Conservation (phyloP, 2,329 filamentous ascomycete species). For the Arthrinium phaeospermum region DNA sequence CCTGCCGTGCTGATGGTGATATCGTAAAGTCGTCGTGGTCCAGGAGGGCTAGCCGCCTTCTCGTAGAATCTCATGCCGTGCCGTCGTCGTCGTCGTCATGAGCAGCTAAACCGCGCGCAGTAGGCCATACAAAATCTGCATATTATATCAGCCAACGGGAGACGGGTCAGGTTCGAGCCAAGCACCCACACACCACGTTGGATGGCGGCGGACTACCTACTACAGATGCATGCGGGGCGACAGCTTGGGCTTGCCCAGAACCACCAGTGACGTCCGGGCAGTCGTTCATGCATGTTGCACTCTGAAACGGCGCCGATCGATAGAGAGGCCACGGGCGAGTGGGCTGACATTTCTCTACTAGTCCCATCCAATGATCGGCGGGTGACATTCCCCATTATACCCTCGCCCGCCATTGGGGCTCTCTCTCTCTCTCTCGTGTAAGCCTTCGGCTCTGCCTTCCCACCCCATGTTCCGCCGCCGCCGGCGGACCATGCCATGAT, state of each 20-base stretch:
- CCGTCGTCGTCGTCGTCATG: not conserved
- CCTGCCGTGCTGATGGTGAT: not conserved
- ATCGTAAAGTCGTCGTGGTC: not conserved
- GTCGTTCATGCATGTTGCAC: conserved; percentile 12
- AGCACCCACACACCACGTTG: conserved; percentile 2
- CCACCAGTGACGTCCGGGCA: not conserved
- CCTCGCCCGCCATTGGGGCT: not conserved
- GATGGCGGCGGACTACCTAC: not conserved
- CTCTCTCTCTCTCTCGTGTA: not conserved
- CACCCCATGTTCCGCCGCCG: not conserved
- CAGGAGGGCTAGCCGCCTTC: not conserved
- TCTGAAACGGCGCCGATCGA: not conserved
- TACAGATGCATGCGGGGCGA: not conserved
- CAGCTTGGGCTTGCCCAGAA: conserved; percentile 1
- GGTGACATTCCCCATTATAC: not conserved
- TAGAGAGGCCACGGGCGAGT: not conserved
- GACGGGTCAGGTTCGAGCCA: not conserved
- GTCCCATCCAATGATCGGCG: not conserved
- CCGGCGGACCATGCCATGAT: not conserved
- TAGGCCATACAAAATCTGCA: not conserved
- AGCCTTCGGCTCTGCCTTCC: not conserved
- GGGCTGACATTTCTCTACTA: not conserved
- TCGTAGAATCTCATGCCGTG: not conserved
- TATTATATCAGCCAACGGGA: not conserved
- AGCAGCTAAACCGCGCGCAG: not conserved